A percentile compares a stretch with the other conserved stretches of the same genome.
Conservation (phyloP, 371 early-diverging fungal genomes). For the Mortierella sp. region DNA sequence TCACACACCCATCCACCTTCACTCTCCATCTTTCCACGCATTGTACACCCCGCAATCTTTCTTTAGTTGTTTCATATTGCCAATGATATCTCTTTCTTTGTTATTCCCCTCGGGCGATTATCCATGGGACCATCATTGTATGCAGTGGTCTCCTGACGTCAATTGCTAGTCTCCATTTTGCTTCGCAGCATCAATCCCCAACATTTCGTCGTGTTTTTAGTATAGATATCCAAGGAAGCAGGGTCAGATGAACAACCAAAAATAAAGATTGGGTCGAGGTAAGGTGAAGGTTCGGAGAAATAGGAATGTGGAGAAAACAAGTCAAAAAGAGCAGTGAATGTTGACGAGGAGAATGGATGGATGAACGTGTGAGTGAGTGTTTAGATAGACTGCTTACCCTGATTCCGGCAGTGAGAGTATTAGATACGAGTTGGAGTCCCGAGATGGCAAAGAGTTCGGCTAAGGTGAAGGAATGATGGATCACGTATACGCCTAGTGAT, state of each 20-base stretch:
- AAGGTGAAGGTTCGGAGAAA: neutral
- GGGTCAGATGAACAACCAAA: neutral
- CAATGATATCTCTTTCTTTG: neutral
- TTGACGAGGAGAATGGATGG: neutral
- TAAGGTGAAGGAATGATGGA: slow-evolving; percentile 81
- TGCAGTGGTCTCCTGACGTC: neutral
- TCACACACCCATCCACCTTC: neutral
- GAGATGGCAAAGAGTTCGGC: slow-evolving; percentile 85
- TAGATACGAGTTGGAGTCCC: slow-evolving; percentile 82
- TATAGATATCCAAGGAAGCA: neutral
- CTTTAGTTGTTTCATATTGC: neutral
- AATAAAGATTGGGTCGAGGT: neutral
- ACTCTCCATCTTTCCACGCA: neutral
- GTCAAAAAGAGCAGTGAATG: neutral
- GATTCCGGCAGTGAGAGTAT: slow-evolving; percentile 78
- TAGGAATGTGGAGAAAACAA: neutral
- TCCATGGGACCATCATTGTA: neutral
- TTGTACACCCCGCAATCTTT: neutral
- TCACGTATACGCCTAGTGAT: slow-evolving; percentile 74
- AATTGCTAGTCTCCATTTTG: neutral
- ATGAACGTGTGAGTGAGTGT: neutral
- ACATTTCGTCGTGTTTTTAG: neutral
- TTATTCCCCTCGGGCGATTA: neutral
- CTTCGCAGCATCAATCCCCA: neutral
- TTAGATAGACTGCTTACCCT: slow-evolving; percentile 62